Percentiles rank a stretch among this genome's conserved stretches.
phyloP scores from a whole-genome alignment of 768 basidiomycete genomes.

The Russula dissimulans region DNA sequence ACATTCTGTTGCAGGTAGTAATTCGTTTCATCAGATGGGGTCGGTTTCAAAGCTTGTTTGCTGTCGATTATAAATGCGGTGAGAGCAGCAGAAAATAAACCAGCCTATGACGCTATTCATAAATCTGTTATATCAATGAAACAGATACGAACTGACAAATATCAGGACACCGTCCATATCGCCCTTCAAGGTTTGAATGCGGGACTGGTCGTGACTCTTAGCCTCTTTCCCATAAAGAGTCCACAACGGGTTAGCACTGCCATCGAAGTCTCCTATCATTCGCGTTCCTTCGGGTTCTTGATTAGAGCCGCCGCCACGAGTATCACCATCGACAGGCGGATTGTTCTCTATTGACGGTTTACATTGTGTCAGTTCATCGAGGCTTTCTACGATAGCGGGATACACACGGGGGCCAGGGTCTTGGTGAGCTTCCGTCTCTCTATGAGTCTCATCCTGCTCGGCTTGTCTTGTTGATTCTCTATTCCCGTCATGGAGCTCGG shows the following conservation, averaged over 20 bases:
- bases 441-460: too few relatives aligned
- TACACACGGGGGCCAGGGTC: too few relatives aligned
- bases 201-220: slow-evolving; percentile 6
- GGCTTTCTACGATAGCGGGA: too few relatives aligned
- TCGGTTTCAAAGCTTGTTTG: neutral
- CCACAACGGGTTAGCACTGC: slow-evolving; percentile 32
- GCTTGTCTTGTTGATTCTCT: too few relatives aligned
- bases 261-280: slow-evolving; percentile 23
- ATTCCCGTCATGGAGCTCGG: too few relatives aligned
- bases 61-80: slow-evolving; percentile 5
- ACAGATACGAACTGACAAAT: slow-evolving; percentile 26
- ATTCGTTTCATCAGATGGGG: neutral
- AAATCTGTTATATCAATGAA: neutral
- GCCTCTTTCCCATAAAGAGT: slow-evolving; percentile 26
- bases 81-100: slow-evolving; percentile 6
- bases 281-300: neutral
- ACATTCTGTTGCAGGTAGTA: slow-evolving; percentile 2
- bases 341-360: too few relatives aligned
- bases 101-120: neutral
- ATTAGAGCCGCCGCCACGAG: neutral
- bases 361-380: too few relatives aligned
- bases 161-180: slow-evolving; percentile 35
- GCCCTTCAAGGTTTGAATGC: slow-evolving; percentile 32
- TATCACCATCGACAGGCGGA: neutral
- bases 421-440: too few relatives aligned